Percentiles rank a stretch among this genome's conserved stretches.
phyloP scores from a whole-genome alignment of 2,329 filamentous ascomycete species.

The Trichoderma sp. region DNA sequence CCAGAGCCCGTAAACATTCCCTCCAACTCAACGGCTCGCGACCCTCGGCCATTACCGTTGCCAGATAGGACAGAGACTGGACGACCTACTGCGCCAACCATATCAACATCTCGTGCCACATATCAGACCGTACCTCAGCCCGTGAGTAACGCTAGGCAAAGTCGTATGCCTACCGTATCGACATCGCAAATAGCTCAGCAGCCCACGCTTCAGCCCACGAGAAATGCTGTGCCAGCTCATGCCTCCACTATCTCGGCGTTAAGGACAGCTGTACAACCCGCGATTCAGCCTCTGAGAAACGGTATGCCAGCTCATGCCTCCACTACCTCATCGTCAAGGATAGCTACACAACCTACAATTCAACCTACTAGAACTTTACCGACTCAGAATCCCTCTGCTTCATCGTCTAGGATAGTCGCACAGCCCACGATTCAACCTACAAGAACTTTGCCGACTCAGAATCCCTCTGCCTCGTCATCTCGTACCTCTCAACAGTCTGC shows the following conservation, averaged over 20 bases:
- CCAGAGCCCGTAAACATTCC: background rate
- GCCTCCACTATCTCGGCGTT: background rate
- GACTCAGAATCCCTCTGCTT: background rate
- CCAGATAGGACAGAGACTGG: background rate
- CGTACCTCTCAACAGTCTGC: background rate
- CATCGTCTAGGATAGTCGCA: background rate
- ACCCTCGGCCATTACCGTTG: background rate
- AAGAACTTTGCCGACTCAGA: background rate
- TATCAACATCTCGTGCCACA: background rate
- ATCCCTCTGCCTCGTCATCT: background rate
- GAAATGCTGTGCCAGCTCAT: background rate
- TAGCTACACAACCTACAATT: background rate
- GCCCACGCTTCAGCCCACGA: background rate
- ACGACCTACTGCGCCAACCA: background rate
- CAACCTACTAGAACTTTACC: background rate
- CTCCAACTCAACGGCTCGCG: background rate
- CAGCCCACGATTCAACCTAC: background rate
- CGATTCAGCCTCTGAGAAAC: background rate
- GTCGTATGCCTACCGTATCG: background rate
- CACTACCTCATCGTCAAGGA: background rate
- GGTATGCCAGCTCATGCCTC: background rate
- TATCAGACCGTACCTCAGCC: no score
- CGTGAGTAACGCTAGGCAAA: no score
- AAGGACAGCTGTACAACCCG: background rate
- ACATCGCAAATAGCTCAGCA: background rate